phyloP scores from a whole-genome alignment of 2,329 filamentous ascomycete species.

The Onygenales sp. region DNA sequence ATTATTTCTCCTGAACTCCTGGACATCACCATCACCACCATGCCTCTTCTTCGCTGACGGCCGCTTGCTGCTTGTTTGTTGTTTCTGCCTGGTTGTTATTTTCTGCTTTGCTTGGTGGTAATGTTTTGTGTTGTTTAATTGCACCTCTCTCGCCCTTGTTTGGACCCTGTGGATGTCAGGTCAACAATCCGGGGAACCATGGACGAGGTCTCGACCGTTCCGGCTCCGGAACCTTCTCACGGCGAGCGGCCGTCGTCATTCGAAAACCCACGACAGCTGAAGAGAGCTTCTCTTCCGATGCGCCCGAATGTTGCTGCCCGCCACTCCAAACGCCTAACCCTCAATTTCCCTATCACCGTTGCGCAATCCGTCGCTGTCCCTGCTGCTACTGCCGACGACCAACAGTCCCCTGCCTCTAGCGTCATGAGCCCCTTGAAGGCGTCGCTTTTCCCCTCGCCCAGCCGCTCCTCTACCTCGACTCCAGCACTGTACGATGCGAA shows the following conservation, averaged over 20 bases:
- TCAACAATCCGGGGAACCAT: conserved; percentile 1
- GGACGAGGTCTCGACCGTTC: background rate
- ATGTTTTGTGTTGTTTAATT: background rate
- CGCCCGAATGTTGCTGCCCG: conserved; percentile 27
- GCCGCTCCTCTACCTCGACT: conserved; percentile 15
- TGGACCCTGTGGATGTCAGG: background rate
- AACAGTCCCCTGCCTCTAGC: conserved; percentile 20
- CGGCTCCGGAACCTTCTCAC: background rate
- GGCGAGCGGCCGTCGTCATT: background rate
- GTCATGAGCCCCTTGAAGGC: conserved; percentile 25
- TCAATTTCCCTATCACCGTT: conserved; percentile 35
- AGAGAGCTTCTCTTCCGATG: conserved; percentile 24
- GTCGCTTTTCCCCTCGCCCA: conserved; percentile 23
- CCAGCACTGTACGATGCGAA: conserved; percentile 18
- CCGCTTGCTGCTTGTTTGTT: background rate
- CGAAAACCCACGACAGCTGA: conserved; percentile 1
- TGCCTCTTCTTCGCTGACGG: background rate
- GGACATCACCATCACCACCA: background rate
- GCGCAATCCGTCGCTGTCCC: conserved; percentile 11
- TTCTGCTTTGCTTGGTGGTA: background rate
- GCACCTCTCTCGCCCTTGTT: background rate
- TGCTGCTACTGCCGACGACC: conserved; percentile 8
- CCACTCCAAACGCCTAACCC: conserved; percentile 36
- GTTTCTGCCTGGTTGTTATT: background rate
- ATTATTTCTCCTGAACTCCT: conserved; percentile 1